Percentiles rank a stretch among this genome's conserved stretches.
These are phyloP conservation scores for Arctostaphylos glauca DNA, from an alignment of 148 eudicot species.

Conservation along the genomic window DNA sequence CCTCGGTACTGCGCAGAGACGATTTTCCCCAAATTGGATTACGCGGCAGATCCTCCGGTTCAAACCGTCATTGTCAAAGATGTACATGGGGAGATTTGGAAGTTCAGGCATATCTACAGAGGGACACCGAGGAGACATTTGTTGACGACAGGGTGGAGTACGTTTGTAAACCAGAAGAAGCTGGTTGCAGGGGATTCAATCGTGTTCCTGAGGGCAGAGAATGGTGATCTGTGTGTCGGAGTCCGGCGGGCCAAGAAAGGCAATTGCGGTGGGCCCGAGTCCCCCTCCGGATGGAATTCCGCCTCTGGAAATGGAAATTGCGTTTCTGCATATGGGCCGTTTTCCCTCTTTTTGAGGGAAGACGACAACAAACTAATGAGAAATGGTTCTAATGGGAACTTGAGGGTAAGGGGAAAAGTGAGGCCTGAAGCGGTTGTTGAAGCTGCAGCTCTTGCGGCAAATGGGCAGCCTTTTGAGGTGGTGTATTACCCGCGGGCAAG, in stretches of 20 bases:
- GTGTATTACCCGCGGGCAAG: conserved; percentile 48
- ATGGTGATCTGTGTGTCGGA: conserved; percentile 52
- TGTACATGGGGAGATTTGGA: conserved; percentile 60
- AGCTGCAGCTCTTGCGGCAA: conserved; percentile 37
- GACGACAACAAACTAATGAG: conserved; percentile 32
- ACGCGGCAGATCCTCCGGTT: conserved; percentile 54
- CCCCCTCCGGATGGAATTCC: conserved; percentile 41
- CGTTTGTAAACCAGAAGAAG: conserved; percentile 58
- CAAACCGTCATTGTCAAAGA: conserved; percentile 48
- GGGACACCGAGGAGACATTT: conserved; percentile 64
- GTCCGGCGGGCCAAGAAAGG: conserved; percentile 51
- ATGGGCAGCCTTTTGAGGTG: conserved; percentile 51
- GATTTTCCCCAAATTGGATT: conserved; percentile 58
- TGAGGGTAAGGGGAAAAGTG: conserved; percentile 36
- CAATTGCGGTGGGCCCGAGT: conserved; percentile 25
- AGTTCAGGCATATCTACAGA: conserved; percentile 55
- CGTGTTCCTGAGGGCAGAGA: conserved; percentile 51
- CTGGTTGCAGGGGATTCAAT: conserved; percentile 63
- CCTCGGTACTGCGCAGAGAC: conserved; percentile 77
- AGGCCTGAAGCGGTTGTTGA: conserved; percentile 40
- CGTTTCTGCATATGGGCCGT: conserved; percentile 26
- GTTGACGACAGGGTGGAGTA: conserved; percentile 67
- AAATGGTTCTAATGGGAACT: conserved; percentile 27
- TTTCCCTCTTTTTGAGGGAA: conserved; percentile 38
- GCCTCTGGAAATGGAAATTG: conserved; percentile 23